Percentiles rank a stretch among this genome's conserved stretches.
These are phyloP conservation scores for Melastoma candidum DNA, from an alignment of 441 rosid genomes.

Conservation along the genomic window DNA sequence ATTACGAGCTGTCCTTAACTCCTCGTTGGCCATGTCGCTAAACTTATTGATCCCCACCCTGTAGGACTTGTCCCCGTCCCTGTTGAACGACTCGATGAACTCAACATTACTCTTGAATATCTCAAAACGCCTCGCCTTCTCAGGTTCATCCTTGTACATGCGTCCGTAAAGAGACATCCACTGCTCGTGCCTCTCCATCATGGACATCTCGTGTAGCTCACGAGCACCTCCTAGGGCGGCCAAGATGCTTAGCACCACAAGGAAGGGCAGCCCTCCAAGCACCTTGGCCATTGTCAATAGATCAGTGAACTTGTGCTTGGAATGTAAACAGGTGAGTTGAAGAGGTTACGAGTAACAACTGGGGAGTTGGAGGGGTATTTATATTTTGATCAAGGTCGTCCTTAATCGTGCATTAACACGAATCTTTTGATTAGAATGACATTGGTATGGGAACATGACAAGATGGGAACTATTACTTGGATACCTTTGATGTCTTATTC, in stretches of 20 bases:
- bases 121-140: neutral
- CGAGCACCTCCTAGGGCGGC: constrained; percentile 5
- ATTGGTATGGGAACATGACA: too few relatives aligned
- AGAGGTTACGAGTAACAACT: too few relatives aligned
- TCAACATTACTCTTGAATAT: constrained; percentile 5
- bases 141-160: neutral
- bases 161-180: constrained; percentile 5
- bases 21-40: constrained; percentile 4
- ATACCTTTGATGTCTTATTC: too few relatives aligned
- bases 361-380: too few relatives aligned
- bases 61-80: neutral
- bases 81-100: constrained; percentile 7
- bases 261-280: neutral
- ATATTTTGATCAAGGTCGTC: too few relatives aligned
- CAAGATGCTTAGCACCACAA: neutral
- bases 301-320: too few relatives aligned
- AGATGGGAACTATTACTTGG: too few relatives aligned
- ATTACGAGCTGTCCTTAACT: constrained; percentile 1
- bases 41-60: constrained; percentile 3
- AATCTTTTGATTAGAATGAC: too few relatives aligned
- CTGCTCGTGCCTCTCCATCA: neutral
- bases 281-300: too few relatives aligned
- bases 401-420: too few relatives aligned
- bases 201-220: neutral
- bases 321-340: too few relatives aligned